Conservation (phyloP, 192 early-diverging fungal genomes). For the Podila verticillata region DNA sequence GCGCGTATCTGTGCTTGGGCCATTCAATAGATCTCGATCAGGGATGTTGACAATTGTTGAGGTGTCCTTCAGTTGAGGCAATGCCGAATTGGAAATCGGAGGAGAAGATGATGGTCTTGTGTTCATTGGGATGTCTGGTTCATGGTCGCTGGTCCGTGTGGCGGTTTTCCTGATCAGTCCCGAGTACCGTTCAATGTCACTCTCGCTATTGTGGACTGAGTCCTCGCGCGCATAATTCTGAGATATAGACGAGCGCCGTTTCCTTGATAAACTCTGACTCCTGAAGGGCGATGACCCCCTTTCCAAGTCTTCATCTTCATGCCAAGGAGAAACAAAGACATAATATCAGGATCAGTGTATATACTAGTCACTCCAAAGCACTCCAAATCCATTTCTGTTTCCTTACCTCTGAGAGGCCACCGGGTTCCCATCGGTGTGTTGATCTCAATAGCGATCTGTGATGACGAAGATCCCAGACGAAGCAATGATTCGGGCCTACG, state of each 20-base stretch:
- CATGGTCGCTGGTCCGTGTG: not conserved
- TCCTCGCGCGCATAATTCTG: not conserved
- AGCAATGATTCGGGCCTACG: not conserved
- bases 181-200: slow-evolving; percentile 27
- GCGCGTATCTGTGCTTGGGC: not conserved
- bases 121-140: not conserved
- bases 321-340: too few species aligned
- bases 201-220: not conserved
- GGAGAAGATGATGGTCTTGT: too few species aligned
- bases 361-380: too few species aligned
- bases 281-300: too few species aligned
- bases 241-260: too few species aligned
- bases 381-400: not conserved
- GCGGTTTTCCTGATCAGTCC: slow-evolving; percentile 17
- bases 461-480: not conserved
- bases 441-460: not conserved
- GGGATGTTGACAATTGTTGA: not conserved
- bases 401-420: not conserved
- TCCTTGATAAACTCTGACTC: too few species aligned
- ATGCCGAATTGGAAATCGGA: too few species aligned
- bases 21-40: not conserved
- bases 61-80: not conserved
- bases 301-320: too few species aligned
- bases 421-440: not conserved
- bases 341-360: too few species aligned